Evolutionary conservation across 768 basidiomycete genomes (phyloP), one percentile per base, ranked within the genome.

Genomic region (Sistotremastrum suecicum): DNA sequence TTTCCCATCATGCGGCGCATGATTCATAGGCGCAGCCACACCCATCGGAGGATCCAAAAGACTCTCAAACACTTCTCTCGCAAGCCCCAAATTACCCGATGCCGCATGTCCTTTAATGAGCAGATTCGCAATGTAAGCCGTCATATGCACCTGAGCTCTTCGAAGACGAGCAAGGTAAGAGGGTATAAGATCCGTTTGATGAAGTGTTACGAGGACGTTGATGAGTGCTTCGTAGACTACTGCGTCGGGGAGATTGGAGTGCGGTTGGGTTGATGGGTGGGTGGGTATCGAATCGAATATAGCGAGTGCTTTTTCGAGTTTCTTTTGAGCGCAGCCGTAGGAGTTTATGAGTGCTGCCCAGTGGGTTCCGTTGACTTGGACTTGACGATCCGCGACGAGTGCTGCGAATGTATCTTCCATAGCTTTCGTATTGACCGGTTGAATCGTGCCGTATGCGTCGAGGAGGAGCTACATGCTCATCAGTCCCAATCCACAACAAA

Each of bases 301-400:
- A 3, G 68, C 61, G 41, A 87, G 68, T 1, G 92, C 89, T 52
- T 78, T 76, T 53, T 82, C 70, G 37, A 90, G 67, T 59, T 98
- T 74, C 56, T 80, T 82, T 42, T 69, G 63, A 28, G 80, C 80
- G 54, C 84, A 83, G 0, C 95, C 94, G 52, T 84, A 82, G 0
- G 88, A 84, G 51, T 86, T 84, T 65, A 98, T 89, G 42, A 98
- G 66, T 0, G 88, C 74, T 0, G 88, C 88, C 70, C 88, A 82
- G 55, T 84, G 83, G 3, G 69, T 71, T 20, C 80, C 77, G 41
- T 74, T 68, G 7, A 76, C 66, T 40, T 57, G 12, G 42, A 84
- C 71, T 4, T 55, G 46, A 1, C 41, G 50, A 53, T 81, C 71
- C 1, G 60, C 57, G 42, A 71, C 64, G 2, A 87, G 70, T n/a